Conservation (phyloP, 2,329 filamentous ascomycete genomes). For the Diaporthe humulicola region DNA sequence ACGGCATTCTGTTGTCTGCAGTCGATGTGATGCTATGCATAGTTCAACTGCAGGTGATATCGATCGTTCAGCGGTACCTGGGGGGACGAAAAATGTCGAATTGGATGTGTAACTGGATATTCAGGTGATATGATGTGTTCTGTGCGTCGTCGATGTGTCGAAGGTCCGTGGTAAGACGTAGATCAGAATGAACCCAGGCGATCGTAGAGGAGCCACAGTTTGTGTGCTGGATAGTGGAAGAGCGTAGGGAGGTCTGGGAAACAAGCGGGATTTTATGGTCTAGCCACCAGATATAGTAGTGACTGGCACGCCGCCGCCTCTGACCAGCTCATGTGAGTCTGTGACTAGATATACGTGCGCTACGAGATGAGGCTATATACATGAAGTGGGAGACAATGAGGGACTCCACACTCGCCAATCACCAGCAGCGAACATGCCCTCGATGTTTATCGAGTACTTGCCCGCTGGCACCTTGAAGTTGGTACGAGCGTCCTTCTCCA, state of each 20-base stretch:
- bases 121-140: no score
- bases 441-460: conserved; percentile 88
- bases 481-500: conserved; percentile 93
- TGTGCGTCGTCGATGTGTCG: background rate
- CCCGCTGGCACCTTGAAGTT: conserved; percentile 95
- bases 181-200: background rate
- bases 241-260: background rate
- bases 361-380: background rate
- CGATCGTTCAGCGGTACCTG: no score
- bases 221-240: background rate
- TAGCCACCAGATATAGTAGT: background rate
- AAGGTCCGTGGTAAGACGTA: no score
- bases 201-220: background rate
- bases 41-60: no score
- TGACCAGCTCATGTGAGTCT: background rate
- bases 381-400: background rate
- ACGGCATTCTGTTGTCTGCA: no score
- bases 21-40: no score
- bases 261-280: background rate
- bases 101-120: background rate
- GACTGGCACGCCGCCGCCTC: background rate
- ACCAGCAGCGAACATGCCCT: conserved; percentile 92
- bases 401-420: conserved; percentile 86
- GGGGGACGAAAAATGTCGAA: background rate
- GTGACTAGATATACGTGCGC: background rate